These are phyloP conservation scores for Leccinum huronense DNA, from an alignment of 1,284 basidiomycete species.

Conservation along the genomic window DNA sequence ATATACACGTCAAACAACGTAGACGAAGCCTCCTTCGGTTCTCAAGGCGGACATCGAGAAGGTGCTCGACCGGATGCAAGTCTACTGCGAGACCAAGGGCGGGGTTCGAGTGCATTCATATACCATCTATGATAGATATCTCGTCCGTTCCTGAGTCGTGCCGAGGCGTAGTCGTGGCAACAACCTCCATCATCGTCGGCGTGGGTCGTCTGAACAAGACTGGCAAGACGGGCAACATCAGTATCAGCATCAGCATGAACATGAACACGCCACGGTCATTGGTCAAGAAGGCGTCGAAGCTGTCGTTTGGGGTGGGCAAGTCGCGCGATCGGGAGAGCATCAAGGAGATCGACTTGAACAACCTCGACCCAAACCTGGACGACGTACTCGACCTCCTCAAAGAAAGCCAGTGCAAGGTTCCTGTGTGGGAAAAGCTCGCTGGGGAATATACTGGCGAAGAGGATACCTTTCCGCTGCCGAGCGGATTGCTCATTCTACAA, in stretches of 20 bases:
- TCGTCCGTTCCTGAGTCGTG: slow-evolving; percentile 55
- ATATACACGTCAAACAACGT: slow-evolving; percentile 51
- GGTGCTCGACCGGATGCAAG: slow-evolving; percentile 91
- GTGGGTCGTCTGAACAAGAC: slow-evolving; percentile 47
- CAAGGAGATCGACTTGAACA: slow-evolving; percentile 30
- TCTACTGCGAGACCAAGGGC: slow-evolving; percentile 86
- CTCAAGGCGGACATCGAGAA: slow-evolving; percentile 84
- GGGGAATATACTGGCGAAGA: slow-evolving; percentile 71
- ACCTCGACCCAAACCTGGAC: no score
- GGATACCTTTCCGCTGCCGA: slow-evolving; percentile 69
- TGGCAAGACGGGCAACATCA: slow-evolving; percentile 32
- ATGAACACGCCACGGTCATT: slow-evolving; percentile 47
- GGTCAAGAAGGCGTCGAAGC: slow-evolving; percentile 70
- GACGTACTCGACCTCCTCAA: slow-evolving; percentile 56
- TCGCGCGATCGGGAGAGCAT: slow-evolving; percentile 40
- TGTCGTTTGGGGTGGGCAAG: slow-evolving; percentile 57
- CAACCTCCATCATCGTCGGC: slow-evolving; percentile 41
- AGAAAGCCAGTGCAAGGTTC: slow-evolving; percentile 59
- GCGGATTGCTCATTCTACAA: slow-evolving; percentile 59
- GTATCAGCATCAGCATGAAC: background rate
- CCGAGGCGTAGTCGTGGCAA: slow-evolving; percentile 32
- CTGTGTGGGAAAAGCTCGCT: slow-evolving; percentile 74
- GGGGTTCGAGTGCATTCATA: slow-evolving; percentile 95
- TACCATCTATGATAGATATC: slow-evolving; percentile 84
- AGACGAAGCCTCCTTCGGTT: slow-evolving; percentile 77